These are phyloP conservation scores for Epichloe elymi DNA, from an alignment of 2,329 filamentous ascomycete species.

Conservation along the genomic window DNA sequence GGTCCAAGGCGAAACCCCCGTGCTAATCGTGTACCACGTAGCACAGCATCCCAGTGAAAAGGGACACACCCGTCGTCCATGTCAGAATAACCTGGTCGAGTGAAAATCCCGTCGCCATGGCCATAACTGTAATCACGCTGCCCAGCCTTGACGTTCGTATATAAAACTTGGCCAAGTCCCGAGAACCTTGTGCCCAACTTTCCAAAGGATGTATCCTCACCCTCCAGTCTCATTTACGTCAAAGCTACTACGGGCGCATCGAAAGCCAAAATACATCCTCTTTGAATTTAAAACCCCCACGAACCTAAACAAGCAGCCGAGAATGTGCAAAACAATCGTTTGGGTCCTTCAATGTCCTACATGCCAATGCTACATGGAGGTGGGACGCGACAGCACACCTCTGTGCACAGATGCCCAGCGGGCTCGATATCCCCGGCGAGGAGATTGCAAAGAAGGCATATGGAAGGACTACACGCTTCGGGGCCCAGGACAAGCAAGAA, in stretches of 20 bases:
- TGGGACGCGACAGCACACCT: not conserved
- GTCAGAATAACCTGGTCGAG: not conserved
- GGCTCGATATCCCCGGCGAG: constrained; percentile 1
- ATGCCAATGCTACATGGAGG: not conserved
- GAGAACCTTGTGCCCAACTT: no score
- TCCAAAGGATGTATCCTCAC: no score
- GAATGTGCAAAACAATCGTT: constrained; percentile 1
- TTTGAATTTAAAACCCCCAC: no score
- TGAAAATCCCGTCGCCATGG: no score
- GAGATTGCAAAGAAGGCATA: constrained; percentile 3
- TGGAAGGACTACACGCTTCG: not conserved
- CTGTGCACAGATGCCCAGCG: constrained; percentile 1
- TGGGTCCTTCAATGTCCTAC: constrained; percentile 1
- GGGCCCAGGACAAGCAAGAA: not conserved
- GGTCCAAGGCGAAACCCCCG: not conserved
- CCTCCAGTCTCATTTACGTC: no score
- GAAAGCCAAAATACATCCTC: no score
- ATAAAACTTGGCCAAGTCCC: no score
- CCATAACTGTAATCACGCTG: not conserved
- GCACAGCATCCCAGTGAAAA: not conserved
- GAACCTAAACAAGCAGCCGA: not conserved
- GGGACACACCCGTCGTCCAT: not conserved
- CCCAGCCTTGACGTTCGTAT: no score
- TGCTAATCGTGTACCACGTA: not conserved
- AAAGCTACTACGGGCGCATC: no score